Evolutionary conservation across 164 flowering plant species (phyloP), one percentile per base, ranked within the genome.

Genomic region (Vitis rotundifolia): DNA sequence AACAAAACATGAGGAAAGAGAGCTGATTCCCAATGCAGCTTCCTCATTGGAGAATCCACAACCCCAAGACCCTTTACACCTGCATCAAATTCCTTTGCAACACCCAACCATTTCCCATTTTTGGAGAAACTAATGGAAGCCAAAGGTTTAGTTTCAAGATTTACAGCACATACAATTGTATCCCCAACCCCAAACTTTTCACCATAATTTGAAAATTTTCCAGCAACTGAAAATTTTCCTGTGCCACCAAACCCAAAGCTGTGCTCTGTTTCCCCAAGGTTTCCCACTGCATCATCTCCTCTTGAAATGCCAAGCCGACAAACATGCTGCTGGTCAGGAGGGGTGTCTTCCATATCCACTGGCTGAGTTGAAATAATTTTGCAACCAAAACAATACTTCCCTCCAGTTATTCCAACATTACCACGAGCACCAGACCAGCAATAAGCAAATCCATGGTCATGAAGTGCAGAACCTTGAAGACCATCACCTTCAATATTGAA

Each of bases 371-470:
- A 75, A 52, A 86, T n/a, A 49, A 87, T 67, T 73, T 82, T 89
- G 81, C 86, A 86, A n/a, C 89, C 76, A 58, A 87, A 87, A 67
- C 87, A 86, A 61, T 83, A 89, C 71, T 82, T 89, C 60, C 93
- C 93, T 61, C 86, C 76, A 37, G 73, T 73, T 18, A 87, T 85
- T 37, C 91, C 93, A 59, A 86, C 64, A 79, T 66, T 82, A 9
- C 82, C 87, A 37, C 87, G 88, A 48, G 87, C 84, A 65, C 93
- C 93, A 59, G 90, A 87, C 90, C 93, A 89, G 70, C 93, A 89
- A 75, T 89, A 87, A 29, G 87, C 86, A 81, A 89, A 87, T 1
- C 88, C 93, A 15, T 80, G 59, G 48, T 86, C 83, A 50, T 80
- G 65, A 62, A 87, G 84, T 19, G 79, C 85, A 52, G 76, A 72